Evolutionary conservation across 2,329 filamentous ascomycete genomes (phyloP).

Genomic region (Aquanectria penicillioides): DNA sequence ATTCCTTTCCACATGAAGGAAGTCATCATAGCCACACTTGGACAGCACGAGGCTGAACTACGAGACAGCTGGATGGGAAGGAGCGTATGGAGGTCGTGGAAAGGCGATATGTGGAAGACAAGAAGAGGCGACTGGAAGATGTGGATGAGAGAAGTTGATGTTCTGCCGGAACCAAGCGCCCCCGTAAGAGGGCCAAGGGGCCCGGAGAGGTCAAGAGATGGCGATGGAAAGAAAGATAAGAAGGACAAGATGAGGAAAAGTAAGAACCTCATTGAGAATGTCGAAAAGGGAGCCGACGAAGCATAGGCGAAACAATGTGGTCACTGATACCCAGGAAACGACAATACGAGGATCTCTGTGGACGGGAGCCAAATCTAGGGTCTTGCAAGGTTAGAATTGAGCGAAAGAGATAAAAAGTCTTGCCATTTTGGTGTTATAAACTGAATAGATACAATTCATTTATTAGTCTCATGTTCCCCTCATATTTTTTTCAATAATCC

Average conservation of each 20-base stretch:
- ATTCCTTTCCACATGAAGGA: slow-evolving; percentile 69
- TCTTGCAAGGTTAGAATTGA: neutral
- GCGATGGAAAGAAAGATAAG: slow-evolving; percentile 15
- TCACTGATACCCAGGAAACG: slow-evolving; percentile 7
- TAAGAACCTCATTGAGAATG: slow-evolving; percentile 19
- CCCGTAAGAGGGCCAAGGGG: slow-evolving; percentile 27
- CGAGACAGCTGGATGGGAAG: slow-evolving; percentile 65
- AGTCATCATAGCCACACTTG: slow-evolving; percentile 60
- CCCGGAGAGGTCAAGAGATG: slow-evolving; percentile 15
- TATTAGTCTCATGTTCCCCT: too few species aligned
- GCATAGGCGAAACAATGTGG: neutral
- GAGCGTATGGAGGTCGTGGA: slow-evolving; percentile 67
- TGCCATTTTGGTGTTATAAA: too few species aligned
- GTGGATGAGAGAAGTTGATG: slow-evolving; percentile 63
- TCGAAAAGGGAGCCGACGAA: slow-evolving; percentile 17
- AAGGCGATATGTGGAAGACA: slow-evolving; percentile 66
- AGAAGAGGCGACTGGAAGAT: slow-evolving; percentile 64
- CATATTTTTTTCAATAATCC: too few species aligned
- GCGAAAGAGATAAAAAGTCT: too few species aligned
- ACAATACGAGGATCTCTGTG: neutral
- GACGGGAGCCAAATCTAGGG: neutral
- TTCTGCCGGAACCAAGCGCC: slow-evolving; percentile 30
- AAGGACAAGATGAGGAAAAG: slow-evolving; percentile 26
- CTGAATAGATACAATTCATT: too few species aligned
- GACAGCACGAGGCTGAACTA: slow-evolving; percentile 58